Evolutionary conservation across 2,329 filamentous ascomycete genomes (phyloP).

Genomic region (Diaporthe sp.): DNA sequence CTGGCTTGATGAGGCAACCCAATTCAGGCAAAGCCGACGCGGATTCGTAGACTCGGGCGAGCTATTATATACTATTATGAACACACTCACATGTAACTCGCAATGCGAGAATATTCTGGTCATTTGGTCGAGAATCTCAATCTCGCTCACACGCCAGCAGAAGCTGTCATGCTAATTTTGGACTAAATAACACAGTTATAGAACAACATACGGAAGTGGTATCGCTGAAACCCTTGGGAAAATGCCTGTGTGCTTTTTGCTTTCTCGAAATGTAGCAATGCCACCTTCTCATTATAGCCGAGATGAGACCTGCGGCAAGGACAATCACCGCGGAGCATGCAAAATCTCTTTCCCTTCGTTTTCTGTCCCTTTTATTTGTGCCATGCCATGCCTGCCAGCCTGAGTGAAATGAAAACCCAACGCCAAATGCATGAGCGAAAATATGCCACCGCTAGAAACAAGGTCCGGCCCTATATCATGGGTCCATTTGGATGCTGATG

Average conservation of each 20-base stretch:
- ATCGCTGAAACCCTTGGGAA: slow-evolving; percentile 22
- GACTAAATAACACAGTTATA: slow-evolving; percentile 14
- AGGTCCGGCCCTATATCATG: slow-evolving; percentile 32
- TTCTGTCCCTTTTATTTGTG: slow-evolving; percentile 1
- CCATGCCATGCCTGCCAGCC: slow-evolving; percentile 27
- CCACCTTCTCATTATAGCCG: neutral
- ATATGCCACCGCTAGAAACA: slow-evolving; percentile 1
- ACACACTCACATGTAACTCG: neutral
- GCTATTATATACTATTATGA: too few species aligned
- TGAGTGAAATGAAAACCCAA: slow-evolving; percentile 17
- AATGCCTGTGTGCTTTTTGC: slow-evolving; percentile 15
- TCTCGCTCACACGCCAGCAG: neutral
- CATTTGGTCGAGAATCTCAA: neutral
- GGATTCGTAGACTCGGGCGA: neutral
- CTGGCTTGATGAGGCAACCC: too few species aligned
- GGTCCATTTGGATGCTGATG: slow-evolving; percentile 34
- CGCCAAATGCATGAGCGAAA: slow-evolving; percentile 22
- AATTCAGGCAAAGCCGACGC: neutral
- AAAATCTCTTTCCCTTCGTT: slow-evolving; percentile 2
- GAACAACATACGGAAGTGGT: slow-evolving; percentile 10
- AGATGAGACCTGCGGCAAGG: neutral
- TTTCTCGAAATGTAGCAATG: neutral
- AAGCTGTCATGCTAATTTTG: neutral
- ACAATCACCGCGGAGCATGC: slow-evolving; percentile 12
- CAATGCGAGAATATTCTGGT: neutral